Conservation (phyloP, 768 basidiomycete species). For the Cantharellus cinnabarinus region DNA sequence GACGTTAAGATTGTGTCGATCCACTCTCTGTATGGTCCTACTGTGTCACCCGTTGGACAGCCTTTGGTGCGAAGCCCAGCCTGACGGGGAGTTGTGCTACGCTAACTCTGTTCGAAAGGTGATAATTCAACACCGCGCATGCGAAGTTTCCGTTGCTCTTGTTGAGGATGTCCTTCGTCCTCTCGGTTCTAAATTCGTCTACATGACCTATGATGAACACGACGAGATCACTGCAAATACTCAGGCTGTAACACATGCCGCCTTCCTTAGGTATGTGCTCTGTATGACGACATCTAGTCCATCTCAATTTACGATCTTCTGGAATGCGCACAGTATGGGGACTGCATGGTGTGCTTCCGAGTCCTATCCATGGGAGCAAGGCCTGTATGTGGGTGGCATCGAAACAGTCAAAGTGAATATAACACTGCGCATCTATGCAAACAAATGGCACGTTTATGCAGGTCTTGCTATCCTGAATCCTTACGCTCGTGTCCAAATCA, state of each 20-base stretch:
- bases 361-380: slow-evolving; percentile 88
- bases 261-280: slow-evolving; percentile 61
- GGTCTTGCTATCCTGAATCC: slow-evolving; percentile 97
- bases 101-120: slow-evolving; percentile 31
- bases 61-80: slow-evolving; percentile 42
- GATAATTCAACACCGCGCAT: slow-evolving; percentile 68
- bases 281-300: background rate
- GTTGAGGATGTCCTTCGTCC: slow-evolving; percentile 70
- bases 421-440: slow-evolving; percentile 85
- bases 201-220: slow-evolving; percentile 91
- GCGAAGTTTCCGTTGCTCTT: slow-evolving; percentile 45
- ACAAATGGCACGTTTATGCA: slow-evolving; percentile 98
- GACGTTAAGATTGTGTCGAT: slow-evolving; percentile 83
- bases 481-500: slow-evolving; percentile 66
- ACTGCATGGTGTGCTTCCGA: slow-evolving; percentile 72
- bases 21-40: slow-evolving; percentile 88
- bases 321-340: slow-evolving; percentile 54
- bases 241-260: slow-evolving; percentile 94
- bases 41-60: slow-evolving; percentile 71
- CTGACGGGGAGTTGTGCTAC: background rate
- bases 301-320: background rate
- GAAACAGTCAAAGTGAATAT: slow-evolving; percentile 98
- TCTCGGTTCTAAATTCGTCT: slow-evolving; percentile 69
- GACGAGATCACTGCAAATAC: slow-evolving; percentile 95
- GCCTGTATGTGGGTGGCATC: slow-evolving; percentile 88